A percentile compares a stretch with the other conserved stretches of the same genome.
Evolutionary conservation across 2,329 filamentous ascomycete genomes (phyloP).

Genomic region (Phialemoniopsis sp.): DNA sequence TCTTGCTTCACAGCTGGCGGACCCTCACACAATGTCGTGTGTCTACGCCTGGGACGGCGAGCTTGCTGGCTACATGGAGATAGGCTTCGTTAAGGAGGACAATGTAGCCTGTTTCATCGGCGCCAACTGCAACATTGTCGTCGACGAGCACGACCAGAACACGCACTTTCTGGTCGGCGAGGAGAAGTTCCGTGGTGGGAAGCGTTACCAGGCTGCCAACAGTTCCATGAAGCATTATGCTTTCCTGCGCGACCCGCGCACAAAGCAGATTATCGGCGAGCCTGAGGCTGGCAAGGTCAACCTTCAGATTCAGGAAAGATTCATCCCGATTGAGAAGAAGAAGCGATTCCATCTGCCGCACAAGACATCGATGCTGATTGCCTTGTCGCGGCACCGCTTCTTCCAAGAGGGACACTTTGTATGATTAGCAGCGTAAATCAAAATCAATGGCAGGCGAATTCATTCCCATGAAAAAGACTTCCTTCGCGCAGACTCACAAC

Average conservation of each 20-base stretch:
- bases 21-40: slow-evolving; percentile 67
- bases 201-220: slow-evolving; percentile 59
- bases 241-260: slow-evolving; percentile 58
- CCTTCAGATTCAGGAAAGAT: slow-evolving; percentile 70
- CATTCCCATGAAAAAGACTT: too few species aligned
- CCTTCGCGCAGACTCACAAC: too few species aligned
- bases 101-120: slow-evolving; percentile 52
- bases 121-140: slow-evolving; percentile 38
- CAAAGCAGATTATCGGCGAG: slow-evolving; percentile 59
- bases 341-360: slow-evolving; percentile 70
- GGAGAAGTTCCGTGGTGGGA: slow-evolving; percentile 54
- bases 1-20: slow-evolving; percentile 61
- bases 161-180: slow-evolving; percentile 56
- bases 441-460: too few species aligned
- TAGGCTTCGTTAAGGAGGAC: slow-evolving; percentile 64
- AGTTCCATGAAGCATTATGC: slow-evolving; percentile 59
- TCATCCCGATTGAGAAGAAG: slow-evolving; percentile 68
- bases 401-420: slow-evolving; percentile 41
- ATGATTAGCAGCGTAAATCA: too few species aligned
- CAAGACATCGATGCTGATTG: slow-evolving; percentile 65
- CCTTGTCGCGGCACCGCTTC: slow-evolving; percentile 62
- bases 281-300: slow-evolving; percentile 67
- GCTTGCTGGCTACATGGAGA: slow-evolving; percentile 73
- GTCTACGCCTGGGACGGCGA: slow-evolving; percentile 68
- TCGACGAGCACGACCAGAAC: slow-evolving; percentile 53